These are phyloP conservation scores for Microsporum canis DNA, from an alignment of 2,329 filamentous ascomycete species.

Conservation along the genomic window DNA sequence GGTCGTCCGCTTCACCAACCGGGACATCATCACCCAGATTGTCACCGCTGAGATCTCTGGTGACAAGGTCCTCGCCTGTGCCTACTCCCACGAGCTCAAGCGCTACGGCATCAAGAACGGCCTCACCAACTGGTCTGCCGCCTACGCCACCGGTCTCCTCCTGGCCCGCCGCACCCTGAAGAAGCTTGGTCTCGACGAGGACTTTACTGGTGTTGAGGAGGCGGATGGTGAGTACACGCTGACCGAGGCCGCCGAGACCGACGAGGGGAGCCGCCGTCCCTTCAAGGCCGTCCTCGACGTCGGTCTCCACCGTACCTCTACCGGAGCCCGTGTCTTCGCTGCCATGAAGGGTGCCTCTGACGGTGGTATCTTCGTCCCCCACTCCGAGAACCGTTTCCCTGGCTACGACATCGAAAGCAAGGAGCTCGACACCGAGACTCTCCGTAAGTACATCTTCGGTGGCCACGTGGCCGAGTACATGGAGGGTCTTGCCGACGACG, in stretches of 20 bases:
- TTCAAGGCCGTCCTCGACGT: conserved; percentile 99
- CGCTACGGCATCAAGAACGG: conserved; percentile 96
- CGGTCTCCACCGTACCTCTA: conserved; percentile 92
- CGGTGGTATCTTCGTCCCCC: conserved; percentile 90
- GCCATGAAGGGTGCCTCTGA: conserved; percentile 99
- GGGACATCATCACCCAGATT: conserved; percentile 98
- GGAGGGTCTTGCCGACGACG: conserved; percentile 98
- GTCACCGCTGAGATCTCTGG: conserved; percentile 90
- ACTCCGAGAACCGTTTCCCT: conserved; percentile 99
- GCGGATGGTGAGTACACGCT: conserved; percentile 89
- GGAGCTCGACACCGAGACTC: conserved; percentile 92
- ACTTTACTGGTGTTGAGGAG: conserved; percentile 94
- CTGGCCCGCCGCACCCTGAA: conserved; percentile 91
- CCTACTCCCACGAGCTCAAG: conserved; percentile 95
- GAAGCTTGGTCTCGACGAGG: conserved; percentile 92
- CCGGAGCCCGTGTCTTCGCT: conserved; percentile 96
- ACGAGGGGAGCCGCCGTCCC: conserved; percentile 78
- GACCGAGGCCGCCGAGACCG: conserved; percentile 85
- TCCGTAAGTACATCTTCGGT: conserved; percentile 98
- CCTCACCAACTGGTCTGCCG: conserved; percentile 98
- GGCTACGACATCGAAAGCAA: conserved; percentile 94
- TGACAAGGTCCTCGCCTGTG: conserved; percentile 89
- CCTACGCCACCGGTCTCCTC: conserved; percentile 92
- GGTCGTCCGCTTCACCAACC: conserved; percentile 98
- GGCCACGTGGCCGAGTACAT: conserved; percentile 99